Base-by-base conservation (phyloP, 768 basidiomycete genomes). In the Leccinum arenicola region DNA sequence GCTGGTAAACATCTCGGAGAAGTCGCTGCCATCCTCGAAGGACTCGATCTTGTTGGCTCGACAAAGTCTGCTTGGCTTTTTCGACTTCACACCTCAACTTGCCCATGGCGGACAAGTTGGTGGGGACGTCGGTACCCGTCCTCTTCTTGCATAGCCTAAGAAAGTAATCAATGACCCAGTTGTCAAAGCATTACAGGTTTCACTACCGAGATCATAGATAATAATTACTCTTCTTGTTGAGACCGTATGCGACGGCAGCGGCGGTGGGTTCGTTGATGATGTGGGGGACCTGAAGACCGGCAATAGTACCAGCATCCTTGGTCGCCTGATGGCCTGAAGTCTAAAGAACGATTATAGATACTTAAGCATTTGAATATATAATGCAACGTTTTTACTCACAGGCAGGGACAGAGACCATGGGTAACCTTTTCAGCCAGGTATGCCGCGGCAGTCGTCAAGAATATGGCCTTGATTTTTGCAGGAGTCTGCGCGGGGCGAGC, bases 131-230 rank as follows among this genome's bases (percentile, higher is more conserved):
- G 54, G 88, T 89, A 50, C 89, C 91, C 25, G 89, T 89, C 82
- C 92, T 91, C 83, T 87, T 89, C 86, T 94, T 94, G 85, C 93
- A 95, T 54, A 78, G 73, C 78, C 94, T 94, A 80, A 86, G 82
- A 68, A 95, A 83, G 81, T 93, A 86, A 66, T 95, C 91, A 68
- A 95, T 93, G 57, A 95, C 83, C 45, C 93, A 85, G 82, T 94
- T 93, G 73, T 95, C 92, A 76, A 98, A 31, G 98, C 95, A 84
- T 97, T 95, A 78, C 97, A 97, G 53, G 95, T 98, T 77, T 95
- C 95, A 76, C 95, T 27, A 27, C 25, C 25, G 25, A 27, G 25
- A 27, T 27, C 25, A 27, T 96, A 98, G 72, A 98, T 94, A 66
- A 97, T 93, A 73, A 97, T 95, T 71, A 47, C 83, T 86, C 78